Evolutionary conservation across 257 asterid species (phyloP).

Genomic region (Coffea eugenioides): DNA sequence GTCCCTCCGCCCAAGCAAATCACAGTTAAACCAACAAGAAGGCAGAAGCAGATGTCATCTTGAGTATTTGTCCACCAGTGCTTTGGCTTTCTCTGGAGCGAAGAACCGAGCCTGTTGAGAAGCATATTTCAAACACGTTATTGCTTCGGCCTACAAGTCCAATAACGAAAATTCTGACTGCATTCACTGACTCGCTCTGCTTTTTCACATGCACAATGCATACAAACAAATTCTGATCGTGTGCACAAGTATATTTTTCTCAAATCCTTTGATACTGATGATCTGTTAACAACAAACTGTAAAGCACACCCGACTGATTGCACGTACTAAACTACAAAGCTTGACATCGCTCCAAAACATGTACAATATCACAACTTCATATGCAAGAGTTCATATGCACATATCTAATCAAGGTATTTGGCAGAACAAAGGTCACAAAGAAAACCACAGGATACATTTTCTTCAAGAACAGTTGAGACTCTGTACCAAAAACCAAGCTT

Average conservation of each 20-base stretch:
- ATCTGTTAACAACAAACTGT: not conserved
- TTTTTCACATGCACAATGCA: not conserved
- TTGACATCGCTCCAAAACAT: not conserved
- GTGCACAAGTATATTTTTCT: not conserved
- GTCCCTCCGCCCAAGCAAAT: too few species aligned
- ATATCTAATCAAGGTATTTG: not conserved
- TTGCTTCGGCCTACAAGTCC: not conserved
- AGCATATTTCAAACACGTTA: not conserved
- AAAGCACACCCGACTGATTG: too few species aligned
- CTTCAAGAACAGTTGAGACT: not conserved
- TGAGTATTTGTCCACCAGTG: slow-evolving; percentile 68
- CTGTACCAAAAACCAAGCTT: not conserved
- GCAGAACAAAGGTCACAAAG: not conserved
- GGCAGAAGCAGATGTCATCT: slow-evolving; percentile 30
- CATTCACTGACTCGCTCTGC: not conserved
- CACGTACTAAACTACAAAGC: not conserved
- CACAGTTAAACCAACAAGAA: too few species aligned
- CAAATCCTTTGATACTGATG: not conserved
- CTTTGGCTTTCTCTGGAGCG: slow-evolving; percentile 76
- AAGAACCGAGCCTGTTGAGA: slow-evolving; percentile 74
- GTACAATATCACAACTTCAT: not conserved
- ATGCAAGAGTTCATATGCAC: too few species aligned
- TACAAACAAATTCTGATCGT: not conserved
- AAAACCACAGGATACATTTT: too few species aligned
- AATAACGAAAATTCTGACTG: not conserved